phyloP scores from a whole-genome alignment of 805 yeast genomes.

The Myxozyma nipponensis region DNA sequence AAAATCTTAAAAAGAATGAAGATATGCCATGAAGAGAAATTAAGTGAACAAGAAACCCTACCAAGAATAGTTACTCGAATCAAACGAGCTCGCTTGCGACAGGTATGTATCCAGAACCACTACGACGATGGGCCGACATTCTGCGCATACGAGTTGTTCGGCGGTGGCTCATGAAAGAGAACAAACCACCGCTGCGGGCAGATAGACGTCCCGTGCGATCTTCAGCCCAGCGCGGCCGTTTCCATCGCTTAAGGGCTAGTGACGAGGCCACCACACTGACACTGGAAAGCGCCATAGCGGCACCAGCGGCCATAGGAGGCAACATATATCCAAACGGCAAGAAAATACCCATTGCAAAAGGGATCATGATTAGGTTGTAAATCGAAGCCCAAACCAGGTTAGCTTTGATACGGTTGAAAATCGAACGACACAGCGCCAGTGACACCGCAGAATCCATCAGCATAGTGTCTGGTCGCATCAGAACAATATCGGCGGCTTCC shows the following conservation, averaged over 20 bases:
- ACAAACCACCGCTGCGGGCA: background rate
- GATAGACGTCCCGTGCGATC: background rate
- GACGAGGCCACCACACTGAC: conserved; percentile 85
- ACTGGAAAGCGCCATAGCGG: conserved; percentile 90
- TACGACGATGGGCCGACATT: background rate
- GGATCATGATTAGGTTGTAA: conserved; percentile 84
- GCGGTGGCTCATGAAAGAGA: background rate
- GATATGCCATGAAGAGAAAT: too few relatives aligned
- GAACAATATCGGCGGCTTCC: conserved; percentile 91
- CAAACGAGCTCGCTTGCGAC: background rate
- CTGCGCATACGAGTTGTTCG: background rate
- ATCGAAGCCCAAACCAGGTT: conserved; percentile 83
- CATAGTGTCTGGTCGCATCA: conserved; percentile 44
- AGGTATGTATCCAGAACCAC: background rate
- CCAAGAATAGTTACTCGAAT: background rate
- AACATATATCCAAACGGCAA: conserved; percentile 68
- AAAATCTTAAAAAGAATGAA: too few relatives aligned
- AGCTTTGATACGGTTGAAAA: conserved; percentile 71
- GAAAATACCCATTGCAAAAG: conserved; percentile 90
- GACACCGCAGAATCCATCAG: conserved; percentile 46
- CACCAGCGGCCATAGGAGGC: conserved; percentile 87
- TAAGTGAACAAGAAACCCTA: too few relatives aligned
- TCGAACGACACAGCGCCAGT: conserved; percentile 60
- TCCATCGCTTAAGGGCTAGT: conserved; percentile 60
- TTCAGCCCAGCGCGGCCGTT: conserved; percentile 28